Conservation (phyloP, 371 early-diverging fungal species). For the Aphelidium insulamus region DNA sequence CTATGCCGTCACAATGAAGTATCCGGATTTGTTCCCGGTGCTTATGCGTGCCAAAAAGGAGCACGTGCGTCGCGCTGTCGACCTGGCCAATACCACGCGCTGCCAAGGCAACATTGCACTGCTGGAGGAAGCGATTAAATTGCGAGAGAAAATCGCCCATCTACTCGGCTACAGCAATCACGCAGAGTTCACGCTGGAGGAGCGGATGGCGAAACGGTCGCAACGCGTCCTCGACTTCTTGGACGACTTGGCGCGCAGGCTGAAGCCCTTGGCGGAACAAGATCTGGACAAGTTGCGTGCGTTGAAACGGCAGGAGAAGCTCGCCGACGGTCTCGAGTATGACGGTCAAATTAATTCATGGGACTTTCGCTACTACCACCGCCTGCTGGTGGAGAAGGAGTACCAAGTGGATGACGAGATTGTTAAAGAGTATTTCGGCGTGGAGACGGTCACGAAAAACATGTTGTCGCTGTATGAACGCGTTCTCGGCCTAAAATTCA, state of each 20-base stretch:
- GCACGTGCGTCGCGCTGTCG: conserved; percentile 26
- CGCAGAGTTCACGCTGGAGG: conserved; percentile 45
- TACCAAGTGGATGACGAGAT: conserved; percentile 49
- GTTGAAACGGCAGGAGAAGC: conserved; percentile 24
- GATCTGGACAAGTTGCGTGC: conserved; percentile 29
- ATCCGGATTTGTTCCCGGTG: conserved; percentile 28
- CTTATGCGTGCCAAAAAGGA: conserved; percentile 32
- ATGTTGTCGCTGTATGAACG: conserved; percentile 45
- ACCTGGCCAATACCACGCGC: conserved; percentile 23
- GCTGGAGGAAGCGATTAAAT: conserved; percentile 16
- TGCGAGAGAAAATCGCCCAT: conserved; percentile 5
- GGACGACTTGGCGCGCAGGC: conserved; percentile 25
- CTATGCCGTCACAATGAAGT: conserved; percentile 50
- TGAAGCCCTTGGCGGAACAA: conserved; percentile 26
- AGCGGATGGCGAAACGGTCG: conserved; percentile 64
- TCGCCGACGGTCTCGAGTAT: conserved; percentile 13
- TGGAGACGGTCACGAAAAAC: conserved; percentile 33
- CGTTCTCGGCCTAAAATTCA: conserved; percentile 37
- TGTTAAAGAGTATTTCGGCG: conserved; percentile 51
- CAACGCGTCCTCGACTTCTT: conserved; percentile 41
- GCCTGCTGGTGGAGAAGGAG: conserved; percentile 36
- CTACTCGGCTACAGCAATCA: conserved; percentile 51
- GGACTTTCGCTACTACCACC: conserved; percentile 51
- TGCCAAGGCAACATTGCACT: conserved; percentile 31
- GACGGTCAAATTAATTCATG: conserved; percentile 36